Evolutionary conservation across 352 stramenopile species (phyloP).

Genomic region (Phytophthora pini): DNA sequence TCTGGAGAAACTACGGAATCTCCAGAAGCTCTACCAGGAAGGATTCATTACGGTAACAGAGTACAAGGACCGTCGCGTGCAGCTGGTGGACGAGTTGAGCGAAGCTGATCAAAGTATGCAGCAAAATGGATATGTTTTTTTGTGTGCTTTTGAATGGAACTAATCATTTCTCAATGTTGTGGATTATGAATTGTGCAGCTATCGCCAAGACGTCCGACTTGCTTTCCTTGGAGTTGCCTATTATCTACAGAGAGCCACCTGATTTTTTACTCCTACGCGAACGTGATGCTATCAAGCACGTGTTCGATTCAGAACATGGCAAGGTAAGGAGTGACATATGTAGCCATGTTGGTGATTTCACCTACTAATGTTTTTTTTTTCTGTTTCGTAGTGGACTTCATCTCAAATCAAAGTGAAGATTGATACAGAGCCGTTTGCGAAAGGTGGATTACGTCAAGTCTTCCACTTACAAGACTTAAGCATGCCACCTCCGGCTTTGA

Average conservation of each 20-base stretch:
- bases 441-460: conserved; percentile 67
- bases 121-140: conserved; percentile 8
- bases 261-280: conserved; percentile 68
- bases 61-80: conserved; percentile 71
- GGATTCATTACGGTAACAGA: conserved; percentile 85
- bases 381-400: conserved; percentile 59
- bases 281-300: conserved; percentile 80
- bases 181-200: conserved; percentile 32
- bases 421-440: conserved; percentile 68
- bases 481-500: conserved; percentile 28
- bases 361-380: too few species aligned
- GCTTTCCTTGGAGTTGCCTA: conserved; percentile 53
- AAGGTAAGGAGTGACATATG: conserved; percentile 39
- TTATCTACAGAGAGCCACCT: conserved; percentile 68
- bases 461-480: conserved; percentile 81
- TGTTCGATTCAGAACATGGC: conserved; percentile 75
- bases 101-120: conserved; percentile 64
- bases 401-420: conserved; percentile 77
- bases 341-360: too few species aligned
- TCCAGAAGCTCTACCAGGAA: conserved; percentile 80
- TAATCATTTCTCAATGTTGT: conserved; percentile 11
- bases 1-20: conserved; percentile 69
- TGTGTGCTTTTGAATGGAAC: background rate
- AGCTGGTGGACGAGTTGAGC: conserved; percentile 69
- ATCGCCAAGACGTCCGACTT: conserved; percentile 71